Evolutionary conservation across 1,284 basidiomycete species (phyloP).

Genomic region (Rhodotorula sp.): DNA sequence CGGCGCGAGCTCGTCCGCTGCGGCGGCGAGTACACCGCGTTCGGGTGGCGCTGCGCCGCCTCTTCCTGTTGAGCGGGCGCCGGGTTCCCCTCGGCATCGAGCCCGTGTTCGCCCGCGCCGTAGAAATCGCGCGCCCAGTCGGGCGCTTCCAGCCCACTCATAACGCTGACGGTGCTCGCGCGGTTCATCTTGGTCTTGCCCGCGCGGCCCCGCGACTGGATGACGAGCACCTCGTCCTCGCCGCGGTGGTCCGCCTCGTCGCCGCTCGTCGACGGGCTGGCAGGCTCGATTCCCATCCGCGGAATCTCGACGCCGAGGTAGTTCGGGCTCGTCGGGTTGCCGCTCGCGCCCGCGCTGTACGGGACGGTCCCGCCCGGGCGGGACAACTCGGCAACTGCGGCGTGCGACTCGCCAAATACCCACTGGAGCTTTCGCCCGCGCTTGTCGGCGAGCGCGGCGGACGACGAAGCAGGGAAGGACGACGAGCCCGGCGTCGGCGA

Average conservation of each 20-base stretch:
- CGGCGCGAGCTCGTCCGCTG: conserved; percentile 27
- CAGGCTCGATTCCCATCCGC: conserved; percentile 42
- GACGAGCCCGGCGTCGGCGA: conserved; percentile 7
- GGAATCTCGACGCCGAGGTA: conserved; percentile 44
- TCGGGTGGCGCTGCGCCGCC: not conserved
- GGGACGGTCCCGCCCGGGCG: conserved; percentile 21
- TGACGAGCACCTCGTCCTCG: conserved; percentile 3
- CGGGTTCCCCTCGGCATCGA: conserved; percentile 47
- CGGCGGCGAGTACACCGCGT: conserved; percentile 11
- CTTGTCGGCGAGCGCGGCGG: conserved; percentile 40
- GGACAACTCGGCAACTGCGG: conserved; percentile 16
- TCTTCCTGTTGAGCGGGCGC: not conserved
- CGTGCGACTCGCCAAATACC: conserved; percentile 61
- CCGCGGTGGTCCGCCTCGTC: not conserved
- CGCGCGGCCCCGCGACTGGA: conserved; percentile 1
- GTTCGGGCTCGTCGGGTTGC: not conserved
- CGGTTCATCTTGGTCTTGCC: conserved; percentile 73
- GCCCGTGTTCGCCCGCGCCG: conserved; percentile 10
- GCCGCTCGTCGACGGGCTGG: conserved; percentile 11
- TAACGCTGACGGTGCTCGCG: conserved; percentile 89
- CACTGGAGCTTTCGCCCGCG: conserved; percentile 55
- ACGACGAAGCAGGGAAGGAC: not conserved
- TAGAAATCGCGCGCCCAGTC: conserved; percentile 38
- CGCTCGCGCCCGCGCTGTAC: not conserved
- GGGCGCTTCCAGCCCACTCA: conserved; percentile 76